Conservation (phyloP, 768 basidiomycete species). For the Tulasnella sp. region DNA sequence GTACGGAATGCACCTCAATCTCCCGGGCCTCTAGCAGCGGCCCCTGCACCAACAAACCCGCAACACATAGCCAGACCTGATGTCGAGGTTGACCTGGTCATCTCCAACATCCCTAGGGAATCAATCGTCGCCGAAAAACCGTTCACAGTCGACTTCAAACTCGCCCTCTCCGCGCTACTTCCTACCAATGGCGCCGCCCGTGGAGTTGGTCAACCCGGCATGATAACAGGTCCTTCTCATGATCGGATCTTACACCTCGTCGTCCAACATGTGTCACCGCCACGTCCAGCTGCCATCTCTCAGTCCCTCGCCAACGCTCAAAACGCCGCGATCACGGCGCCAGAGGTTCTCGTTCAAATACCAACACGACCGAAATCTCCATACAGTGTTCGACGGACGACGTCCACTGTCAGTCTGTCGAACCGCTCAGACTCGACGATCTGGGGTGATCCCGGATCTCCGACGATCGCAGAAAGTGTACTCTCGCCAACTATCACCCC, state of each 20-base stretch:
- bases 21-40: conserved; percentile 24
- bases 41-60: conserved; percentile 18
- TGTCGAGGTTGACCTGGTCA: conserved; percentile 47
- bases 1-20: conserved; percentile 23
- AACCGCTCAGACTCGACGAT: conserved; percentile 13
- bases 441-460: conserved; percentile 4
- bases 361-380: conserved; percentile 27
- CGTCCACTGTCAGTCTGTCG: conserved; percentile 9
- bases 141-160: conserved; percentile 44
- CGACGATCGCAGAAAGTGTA: conserved; percentile 16
- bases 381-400: background rate
- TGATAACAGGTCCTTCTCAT: background rate
- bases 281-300: conserved; percentile 22
- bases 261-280: conserved; percentile 53
- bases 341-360: conserved; percentile 20
- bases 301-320: conserved; percentile 17
- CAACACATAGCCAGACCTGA: conserved; percentile 27
- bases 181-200: conserved; percentile 25
- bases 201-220: conserved; percentile 13
- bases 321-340: background rate
- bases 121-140: conserved; percentile 42
- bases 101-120: conserved; percentile 38
- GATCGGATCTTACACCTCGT: conserved; percentile 39
- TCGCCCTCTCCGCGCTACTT: conserved; percentile 41
- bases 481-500: conserved; percentile 46